Conservation (phyloP, 345 rosid species). For the Leavenworthia alabamica region DNA sequence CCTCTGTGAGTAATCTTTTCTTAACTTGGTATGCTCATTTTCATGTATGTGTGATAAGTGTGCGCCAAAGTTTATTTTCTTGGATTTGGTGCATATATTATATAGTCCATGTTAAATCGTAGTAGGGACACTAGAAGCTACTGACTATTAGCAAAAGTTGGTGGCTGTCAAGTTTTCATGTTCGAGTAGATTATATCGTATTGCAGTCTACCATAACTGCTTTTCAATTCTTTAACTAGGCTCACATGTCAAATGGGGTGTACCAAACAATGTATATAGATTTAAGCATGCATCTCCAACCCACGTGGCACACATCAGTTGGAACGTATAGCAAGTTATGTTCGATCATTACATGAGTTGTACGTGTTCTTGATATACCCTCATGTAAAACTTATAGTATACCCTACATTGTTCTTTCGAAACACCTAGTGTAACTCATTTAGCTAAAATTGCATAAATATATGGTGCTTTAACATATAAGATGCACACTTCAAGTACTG, state of each 20-base stretch:
- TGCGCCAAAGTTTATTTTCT: slow-evolving; percentile 7
- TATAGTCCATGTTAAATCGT: not conserved
- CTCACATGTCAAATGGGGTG: slow-evolving; percentile 15
- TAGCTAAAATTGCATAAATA: not conserved
- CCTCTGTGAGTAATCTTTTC: slow-evolving; percentile 67
- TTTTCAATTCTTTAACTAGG: slow-evolving; percentile 1
- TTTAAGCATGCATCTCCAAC: slow-evolving; percentile 2
- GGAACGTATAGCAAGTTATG: not conserved
- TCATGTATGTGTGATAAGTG: slow-evolving; percentile 1
- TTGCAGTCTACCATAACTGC: not conserved
- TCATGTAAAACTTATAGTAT: not conserved
- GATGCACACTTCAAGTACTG: not conserved
- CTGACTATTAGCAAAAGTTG: not conserved
- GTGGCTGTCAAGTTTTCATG: not conserved
- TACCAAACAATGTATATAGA: slow-evolving; percentile 1
- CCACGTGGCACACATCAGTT: not conserved
- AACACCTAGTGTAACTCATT: slow-evolving; percentile 8
- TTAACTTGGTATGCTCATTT: slow-evolving; percentile 16
- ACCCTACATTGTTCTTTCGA: slow-evolving; percentile 2
- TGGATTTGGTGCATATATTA: slow-evolving; percentile 4
- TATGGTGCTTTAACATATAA: not conserved
- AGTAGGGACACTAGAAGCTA: not conserved
- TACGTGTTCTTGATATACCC: not conserved
- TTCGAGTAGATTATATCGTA: not conserved
- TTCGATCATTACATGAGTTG: not conserved